A percentile compares a stretch with the other conserved stretches of the same genome.
These are phyloP conservation scores for Fusarium equiseti DNA, from an alignment of 2,329 filamentous ascomycete species.

Conservation along the genomic window DNA sequence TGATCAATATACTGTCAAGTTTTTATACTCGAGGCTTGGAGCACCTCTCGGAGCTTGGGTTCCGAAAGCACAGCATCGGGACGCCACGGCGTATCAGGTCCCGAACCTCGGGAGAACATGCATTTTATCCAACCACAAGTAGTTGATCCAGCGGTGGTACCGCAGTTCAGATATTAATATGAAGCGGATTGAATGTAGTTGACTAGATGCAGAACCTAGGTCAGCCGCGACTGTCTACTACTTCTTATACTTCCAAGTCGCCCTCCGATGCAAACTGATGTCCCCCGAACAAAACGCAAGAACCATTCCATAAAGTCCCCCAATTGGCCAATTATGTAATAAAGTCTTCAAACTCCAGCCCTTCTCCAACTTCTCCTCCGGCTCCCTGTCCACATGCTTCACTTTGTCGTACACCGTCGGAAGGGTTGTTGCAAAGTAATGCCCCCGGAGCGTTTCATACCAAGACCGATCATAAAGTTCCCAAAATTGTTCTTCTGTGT, in stretches of 20 bases:
- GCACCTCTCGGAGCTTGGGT: too few relatives aligned
- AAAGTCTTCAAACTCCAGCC: background rate
- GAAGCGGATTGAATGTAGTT: too few relatives aligned
- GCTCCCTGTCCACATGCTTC: constrained; percentile 58
- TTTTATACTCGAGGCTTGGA: too few relatives aligned
- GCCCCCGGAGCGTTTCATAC: constrained; percentile 70
- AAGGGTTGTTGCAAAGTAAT: constrained; percentile 68
- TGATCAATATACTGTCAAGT: too few relatives aligned
- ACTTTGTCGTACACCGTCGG: constrained; percentile 77
- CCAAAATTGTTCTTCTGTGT: constrained; percentile 76
- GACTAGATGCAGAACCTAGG: background rate
- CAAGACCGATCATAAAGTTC: constrained; percentile 65
- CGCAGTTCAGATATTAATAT: too few relatives aligned
- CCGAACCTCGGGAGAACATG: too few relatives aligned
- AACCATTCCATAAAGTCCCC: constrained; percentile 43
- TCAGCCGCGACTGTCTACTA: background rate
- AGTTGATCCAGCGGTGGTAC: too few relatives aligned
- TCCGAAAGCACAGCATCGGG: too few relatives aligned
- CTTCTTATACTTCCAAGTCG: constrained; percentile 22
- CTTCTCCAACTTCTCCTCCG: constrained; percentile 7
- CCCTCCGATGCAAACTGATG: constrained; percentile 25
- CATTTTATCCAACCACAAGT: too few relatives aligned
- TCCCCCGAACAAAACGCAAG: constrained; percentile 36
- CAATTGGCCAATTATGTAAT: constrained; percentile 35
- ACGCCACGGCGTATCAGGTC: too few relatives aligned